Percentiles rank a stretch among this genome's conserved stretches.
phyloP scores from a whole-genome alignment of 2,329 filamentous ascomycete genomes.

The Clarireedia sp. region DNA sequence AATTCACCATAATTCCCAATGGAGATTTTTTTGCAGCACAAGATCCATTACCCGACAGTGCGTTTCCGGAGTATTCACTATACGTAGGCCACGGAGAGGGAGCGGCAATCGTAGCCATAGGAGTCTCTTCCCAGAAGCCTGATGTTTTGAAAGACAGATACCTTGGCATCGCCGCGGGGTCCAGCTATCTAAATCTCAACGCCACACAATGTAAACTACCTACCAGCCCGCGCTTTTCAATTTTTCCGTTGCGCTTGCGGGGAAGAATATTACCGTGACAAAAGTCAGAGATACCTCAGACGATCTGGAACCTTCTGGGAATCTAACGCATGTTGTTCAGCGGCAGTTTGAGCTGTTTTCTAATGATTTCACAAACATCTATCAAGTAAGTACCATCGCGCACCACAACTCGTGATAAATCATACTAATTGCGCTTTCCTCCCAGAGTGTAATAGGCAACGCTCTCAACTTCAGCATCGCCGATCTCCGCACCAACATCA shows the following conservation, averaged over 20 bases:
- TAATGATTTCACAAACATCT: slow-evolving; percentile 24
- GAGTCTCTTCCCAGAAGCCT: too few species aligned
- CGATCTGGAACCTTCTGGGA: slow-evolving; percentile 7
- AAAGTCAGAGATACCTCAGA: neutral
- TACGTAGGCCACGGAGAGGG: neutral
- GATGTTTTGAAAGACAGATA: neutral
- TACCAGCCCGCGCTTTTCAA: slow-evolving; percentile 6
- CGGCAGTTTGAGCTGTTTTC: slow-evolving; percentile 13
- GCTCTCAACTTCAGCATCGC: slow-evolving; percentile 10
- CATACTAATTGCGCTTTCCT: neutral
- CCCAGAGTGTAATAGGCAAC: slow-evolving; percentile 1
- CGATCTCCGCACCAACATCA: neutral
- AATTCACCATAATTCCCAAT: slow-evolving; percentile 25
- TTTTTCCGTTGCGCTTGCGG: slow-evolving; percentile 1
- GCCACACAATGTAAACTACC: slow-evolving; percentile 7
- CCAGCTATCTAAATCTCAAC: slow-evolving; percentile 10
- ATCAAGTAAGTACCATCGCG: neutral
- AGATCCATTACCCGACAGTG: slow-evolving; percentile 9
- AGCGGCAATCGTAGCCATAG: too few species aligned
- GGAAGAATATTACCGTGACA: slow-evolving; percentile 2
- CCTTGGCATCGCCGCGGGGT: neutral
- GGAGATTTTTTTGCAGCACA: neutral
- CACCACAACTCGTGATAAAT: too few species aligned
- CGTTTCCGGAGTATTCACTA: slow-evolving; percentile 1
- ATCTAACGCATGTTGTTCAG: slow-evolving; percentile 7